A percentile compares a stretch with the other conserved stretches of the same genome.
phyloP scores from a whole-genome alignment of 352 stramenopile species.

The Globisporangium echinulatum region DNA sequence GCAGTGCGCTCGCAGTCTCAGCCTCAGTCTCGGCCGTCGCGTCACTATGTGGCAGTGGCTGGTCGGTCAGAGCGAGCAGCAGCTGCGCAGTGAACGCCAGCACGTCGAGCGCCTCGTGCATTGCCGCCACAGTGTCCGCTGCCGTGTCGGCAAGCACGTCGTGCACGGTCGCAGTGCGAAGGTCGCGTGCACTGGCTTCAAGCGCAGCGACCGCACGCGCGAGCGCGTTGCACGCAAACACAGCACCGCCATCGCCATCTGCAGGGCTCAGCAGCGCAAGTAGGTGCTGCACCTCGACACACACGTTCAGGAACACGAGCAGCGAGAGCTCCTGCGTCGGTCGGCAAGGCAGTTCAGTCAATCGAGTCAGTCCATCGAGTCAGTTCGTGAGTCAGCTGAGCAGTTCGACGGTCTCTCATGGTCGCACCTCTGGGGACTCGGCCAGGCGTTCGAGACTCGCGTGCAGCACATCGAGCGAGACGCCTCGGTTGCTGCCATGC shows the following conservation, averaged over 20 bases:
- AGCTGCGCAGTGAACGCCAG: constrained; percentile 6
- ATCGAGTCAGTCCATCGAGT: no score
- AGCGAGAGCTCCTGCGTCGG: constrained; percentile 9
- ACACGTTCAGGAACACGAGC: constrained; percentile 13
- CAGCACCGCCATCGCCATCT: not conserved
- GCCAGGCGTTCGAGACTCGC: constrained; percentile 9
- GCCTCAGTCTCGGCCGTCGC: not conserved
- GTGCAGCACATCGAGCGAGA: constrained; percentile 6
- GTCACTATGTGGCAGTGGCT: not conserved
- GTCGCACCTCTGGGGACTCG: constrained; percentile 9
- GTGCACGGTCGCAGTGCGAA: constrained; percentile 9
- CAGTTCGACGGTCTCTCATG: not conserved
- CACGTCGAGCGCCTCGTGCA: not conserved
- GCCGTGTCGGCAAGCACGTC: constrained; percentile 3
- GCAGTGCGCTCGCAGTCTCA: not conserved
- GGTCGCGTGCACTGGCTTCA: constrained; percentile 6
- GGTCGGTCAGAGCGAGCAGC: constrained; percentile 5
- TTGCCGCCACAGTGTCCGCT: no score
- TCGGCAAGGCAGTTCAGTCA: not conserved
- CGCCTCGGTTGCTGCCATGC: not conserved
- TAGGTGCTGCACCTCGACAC: constrained; percentile 11
- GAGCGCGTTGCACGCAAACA: constrained; percentile 14
- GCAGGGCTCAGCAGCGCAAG: constrained; percentile 3
- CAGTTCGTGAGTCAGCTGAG: not conserved
- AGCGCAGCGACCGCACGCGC: constrained; percentile 4